These are phyloP conservation scores for Diaporthe citriasiana DNA, from an alignment of 2,329 filamentous ascomycete genomes.

Conservation along the genomic window DNA sequence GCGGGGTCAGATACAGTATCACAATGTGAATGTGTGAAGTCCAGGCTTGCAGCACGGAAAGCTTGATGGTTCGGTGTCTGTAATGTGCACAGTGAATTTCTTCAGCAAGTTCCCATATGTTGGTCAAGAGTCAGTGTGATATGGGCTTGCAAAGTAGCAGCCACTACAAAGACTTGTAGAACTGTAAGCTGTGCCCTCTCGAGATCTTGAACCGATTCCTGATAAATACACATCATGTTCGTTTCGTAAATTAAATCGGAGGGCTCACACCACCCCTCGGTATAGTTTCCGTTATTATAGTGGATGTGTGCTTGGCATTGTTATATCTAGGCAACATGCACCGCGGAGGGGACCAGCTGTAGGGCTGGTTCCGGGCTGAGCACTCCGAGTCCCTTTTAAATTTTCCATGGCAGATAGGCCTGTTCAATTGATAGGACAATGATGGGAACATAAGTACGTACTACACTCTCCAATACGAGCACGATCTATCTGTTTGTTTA, in stretches of 20 bases:
- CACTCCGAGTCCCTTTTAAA: neutral
- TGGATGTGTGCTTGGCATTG: neutral
- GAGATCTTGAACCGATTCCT: neutral
- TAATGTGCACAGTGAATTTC: neutral
- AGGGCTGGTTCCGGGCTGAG: neutral
- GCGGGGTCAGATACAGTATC: neutral
- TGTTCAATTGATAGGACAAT: too few relatives aligned
- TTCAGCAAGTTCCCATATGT: neutral
- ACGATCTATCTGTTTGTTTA: neutral
- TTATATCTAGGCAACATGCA: neutral
- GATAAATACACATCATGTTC: neutral
- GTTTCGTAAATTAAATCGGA: too few relatives aligned
- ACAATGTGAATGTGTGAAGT: neutral
- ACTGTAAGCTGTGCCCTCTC: neutral
- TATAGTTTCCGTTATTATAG: neutral
- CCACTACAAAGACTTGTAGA: too few relatives aligned
- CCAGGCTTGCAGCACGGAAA: too few relatives aligned
- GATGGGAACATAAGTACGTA: neutral
- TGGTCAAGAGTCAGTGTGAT: neutral
- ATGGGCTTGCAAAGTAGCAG: neutral
- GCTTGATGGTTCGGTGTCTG: neutral
- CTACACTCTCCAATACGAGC: neutral
- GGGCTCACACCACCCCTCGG: neutral
- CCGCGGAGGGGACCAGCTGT: too few relatives aligned
- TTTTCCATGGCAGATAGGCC: neutral